Evolutionary conservation across 805 yeast genomes (phyloP).

Genomic region (Kuraishia hungarica): DNA sequence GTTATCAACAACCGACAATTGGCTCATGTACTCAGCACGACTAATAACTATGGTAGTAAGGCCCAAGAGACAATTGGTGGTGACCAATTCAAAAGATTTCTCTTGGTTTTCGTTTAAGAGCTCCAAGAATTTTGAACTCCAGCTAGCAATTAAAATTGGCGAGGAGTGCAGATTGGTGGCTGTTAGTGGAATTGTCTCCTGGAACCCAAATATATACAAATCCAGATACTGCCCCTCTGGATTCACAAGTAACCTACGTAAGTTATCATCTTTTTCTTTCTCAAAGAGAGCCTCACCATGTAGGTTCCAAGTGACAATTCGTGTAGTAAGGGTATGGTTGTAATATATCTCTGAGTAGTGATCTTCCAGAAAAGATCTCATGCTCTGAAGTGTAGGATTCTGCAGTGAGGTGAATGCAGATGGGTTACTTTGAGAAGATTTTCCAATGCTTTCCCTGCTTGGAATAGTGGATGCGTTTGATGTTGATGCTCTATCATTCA

Average conservation of each 20-base stretch:
- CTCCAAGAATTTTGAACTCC: conserved; percentile 14
- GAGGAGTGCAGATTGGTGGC: conserved; percentile 21
- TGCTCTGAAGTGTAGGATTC: background rate
- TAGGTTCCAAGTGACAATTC: conserved; percentile 24
- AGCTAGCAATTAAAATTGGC: conserved; percentile 15
- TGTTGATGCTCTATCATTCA: background rate
- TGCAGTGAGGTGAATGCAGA: too few relatives aligned
- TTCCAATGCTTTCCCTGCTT: background rate
- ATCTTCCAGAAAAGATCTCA: background rate
- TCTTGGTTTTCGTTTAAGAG: conserved; percentile 18
- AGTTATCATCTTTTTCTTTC: conserved; percentile 6
- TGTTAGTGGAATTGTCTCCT: conserved; percentile 33
- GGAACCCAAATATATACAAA: conserved; percentile 29
- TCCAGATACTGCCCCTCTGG: conserved; percentile 8
- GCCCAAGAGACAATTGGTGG: conserved; percentile 37
- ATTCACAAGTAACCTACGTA: conserved; percentile 7
- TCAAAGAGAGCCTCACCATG: conserved; percentile 10
- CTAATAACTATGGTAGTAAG: conserved; percentile 32
- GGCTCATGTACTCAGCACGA: conserved; percentile 18
- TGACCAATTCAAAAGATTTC: conserved; percentile 22
- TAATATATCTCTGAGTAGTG: background rate
- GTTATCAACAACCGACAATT: conserved; percentile 26
- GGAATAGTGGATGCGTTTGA: background rate
- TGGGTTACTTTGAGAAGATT: background rate
- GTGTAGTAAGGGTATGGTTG: conserved; percentile 5